phyloP scores from a whole-genome alignment of 768 basidiomycete genomes.

The Boletus rubescentipes region DNA sequence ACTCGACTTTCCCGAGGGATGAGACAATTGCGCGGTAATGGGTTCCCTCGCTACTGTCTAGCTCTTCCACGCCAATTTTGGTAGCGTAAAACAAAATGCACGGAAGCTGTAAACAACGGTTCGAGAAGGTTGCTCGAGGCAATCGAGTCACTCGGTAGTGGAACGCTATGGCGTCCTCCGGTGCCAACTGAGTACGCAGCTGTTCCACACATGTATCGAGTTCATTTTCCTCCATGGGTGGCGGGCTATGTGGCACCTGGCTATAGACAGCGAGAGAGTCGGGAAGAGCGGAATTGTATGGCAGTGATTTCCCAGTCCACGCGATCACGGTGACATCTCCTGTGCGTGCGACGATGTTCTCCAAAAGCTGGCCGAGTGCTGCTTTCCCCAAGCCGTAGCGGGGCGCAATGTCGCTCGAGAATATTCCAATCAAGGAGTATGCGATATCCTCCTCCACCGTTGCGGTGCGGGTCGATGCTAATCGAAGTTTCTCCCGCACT shows the following conservation, averaged over 20 bases:
- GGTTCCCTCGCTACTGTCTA: background rate
- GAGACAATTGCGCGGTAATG: background rate
- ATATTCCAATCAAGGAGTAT: slow-evolving; percentile 12
- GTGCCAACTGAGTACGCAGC: background rate
- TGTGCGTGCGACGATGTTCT: slow-evolving; percentile 1
- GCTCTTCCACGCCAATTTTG: background rate
- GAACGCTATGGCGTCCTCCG: background rate
- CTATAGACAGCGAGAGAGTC: background rate
- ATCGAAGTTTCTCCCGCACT: slow-evolving; percentile 7
- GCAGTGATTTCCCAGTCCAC: slow-evolving; percentile 5
- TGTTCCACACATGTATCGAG: background rate
- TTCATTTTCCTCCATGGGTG: background rate
- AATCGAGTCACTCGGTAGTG: background rate
- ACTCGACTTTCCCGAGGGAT: background rate
- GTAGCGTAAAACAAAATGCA: background rate
- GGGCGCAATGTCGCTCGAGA: slow-evolving; percentile 5
- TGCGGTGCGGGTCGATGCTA: slow-evolving; percentile 5
- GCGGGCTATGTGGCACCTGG: background rate
- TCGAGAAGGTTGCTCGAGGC: background rate
- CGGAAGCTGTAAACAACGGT: background rate
- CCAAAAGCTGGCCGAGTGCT: slow-evolving; percentile 7
- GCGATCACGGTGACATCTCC: slow-evolving; percentile 7
- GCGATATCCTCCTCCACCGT: slow-evolving; percentile 9
- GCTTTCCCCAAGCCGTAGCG: slow-evolving; percentile 1
- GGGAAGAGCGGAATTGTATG: slow-evolving; percentile 12